A percentile compares a stretch with the other conserved stretches of the same genome.
Evolutionary conservation across 1,139 yeast genomes (phyloP).

Genomic region (Geotrichum carabidarum): DNA sequence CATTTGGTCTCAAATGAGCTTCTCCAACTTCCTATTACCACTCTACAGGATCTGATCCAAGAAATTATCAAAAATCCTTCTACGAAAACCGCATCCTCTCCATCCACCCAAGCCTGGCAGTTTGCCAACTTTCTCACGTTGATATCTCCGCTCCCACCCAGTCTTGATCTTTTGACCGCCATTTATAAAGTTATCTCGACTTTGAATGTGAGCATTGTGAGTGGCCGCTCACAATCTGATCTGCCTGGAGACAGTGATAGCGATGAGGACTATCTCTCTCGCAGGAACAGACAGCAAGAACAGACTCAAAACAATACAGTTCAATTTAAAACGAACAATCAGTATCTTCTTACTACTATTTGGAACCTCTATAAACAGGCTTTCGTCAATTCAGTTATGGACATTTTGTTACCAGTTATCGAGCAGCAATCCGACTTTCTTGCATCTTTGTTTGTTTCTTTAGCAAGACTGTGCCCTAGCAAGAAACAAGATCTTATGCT

Average conservation of each 20-base stretch:
- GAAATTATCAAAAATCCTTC: background rate
- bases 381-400: constrained; percentile 8
- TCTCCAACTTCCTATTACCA: background rate
- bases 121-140: constrained; percentile 9
- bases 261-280: constrained; percentile 3
- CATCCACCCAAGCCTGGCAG: constrained; percentile 6
- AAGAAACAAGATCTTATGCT: constrained; percentile 29
- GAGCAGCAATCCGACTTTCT: constrained; percentile 16
- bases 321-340: background rate
- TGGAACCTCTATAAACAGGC: constrained; percentile 3
- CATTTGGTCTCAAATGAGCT: constrained; percentile 1
- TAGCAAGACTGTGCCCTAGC: constrained; percentile 27
- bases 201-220: background rate
- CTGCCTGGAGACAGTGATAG: background rate
- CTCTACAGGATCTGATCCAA: background rate
- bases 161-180: background rate
- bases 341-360: background rate
- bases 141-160: background rate
- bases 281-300: constrained; percentile 2
- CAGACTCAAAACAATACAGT: background rate
- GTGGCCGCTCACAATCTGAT: background rate
- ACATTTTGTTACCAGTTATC: background rate
- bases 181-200: background rate
- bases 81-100: background rate
- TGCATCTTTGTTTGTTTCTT: constrained; percentile 25